Conservation (phyloP, 106 monocot species). For the Phalaenopsis equestris region DNA sequence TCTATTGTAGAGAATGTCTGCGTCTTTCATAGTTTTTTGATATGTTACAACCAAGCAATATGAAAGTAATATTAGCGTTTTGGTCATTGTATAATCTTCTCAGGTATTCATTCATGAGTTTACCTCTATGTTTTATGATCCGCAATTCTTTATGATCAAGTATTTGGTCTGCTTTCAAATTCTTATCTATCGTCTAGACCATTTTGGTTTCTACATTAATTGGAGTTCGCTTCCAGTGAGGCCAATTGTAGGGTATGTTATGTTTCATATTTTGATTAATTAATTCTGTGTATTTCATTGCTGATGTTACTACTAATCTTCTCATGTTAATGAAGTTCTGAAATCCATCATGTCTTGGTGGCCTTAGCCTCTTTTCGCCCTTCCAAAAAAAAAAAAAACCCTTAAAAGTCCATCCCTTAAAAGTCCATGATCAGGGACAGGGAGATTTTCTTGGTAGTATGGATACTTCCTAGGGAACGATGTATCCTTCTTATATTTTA, state of each 20-base stretch:
- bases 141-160: not conserved
- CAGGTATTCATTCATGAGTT: not conserved
- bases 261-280: not conserved
- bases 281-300: not conserved
- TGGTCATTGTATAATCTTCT: not conserved
- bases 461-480: too few relatives aligned
- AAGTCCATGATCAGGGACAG: too few relatives aligned
- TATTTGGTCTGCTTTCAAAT: not conserved
- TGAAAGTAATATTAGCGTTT: not conserved
- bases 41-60: not conserved
- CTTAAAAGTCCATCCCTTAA: too few relatives aligned
- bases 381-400: too few relatives aligned
- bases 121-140: not conserved
- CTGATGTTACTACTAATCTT: not conserved
- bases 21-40: not conserved
- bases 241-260: not conserved
- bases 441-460: too few relatives aligned
- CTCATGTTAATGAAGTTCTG: too few relatives aligned
- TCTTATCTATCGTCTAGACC: not conserved
- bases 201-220: not conserved
- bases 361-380: too few relatives aligned
- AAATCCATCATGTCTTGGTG: too few relatives aligned
- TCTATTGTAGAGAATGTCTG: not conserved
- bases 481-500: too few relatives aligned
- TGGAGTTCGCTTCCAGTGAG: not conserved